Base-by-base conservation (phyloP, 2,329 filamentous ascomycete genomes). In the Talaromyces sp. region DNA sequence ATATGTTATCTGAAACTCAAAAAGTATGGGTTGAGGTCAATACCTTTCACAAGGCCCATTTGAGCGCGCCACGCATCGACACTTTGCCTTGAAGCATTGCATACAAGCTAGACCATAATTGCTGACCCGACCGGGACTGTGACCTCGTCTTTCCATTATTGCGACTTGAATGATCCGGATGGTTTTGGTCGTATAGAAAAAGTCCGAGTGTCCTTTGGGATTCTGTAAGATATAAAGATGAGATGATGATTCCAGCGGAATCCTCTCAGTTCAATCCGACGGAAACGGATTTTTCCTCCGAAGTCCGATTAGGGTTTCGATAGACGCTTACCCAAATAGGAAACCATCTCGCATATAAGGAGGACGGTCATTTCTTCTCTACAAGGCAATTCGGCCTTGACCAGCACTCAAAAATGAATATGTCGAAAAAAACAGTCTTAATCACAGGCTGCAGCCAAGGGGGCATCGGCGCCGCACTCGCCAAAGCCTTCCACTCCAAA, bases 61-160 rank as follows among this genome's bases (percentile, higher is more conserved):
- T 40, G 59, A 5, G 2, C 45, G 15, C 55, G 61, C 61, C 41
- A 70, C 66, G 61, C 68, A 70, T 7, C 64, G 63, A 61, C 65
- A 67, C 53, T 70, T 70, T 36, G 68, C 66, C 63, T 67, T 69
- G 61, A 66, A 69, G 56, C 68, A 70, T 3, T 67, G 63, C 21
- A 54, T 64, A 56, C 68, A 70, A 36, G 68, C 65, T 36, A 65
- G 63, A 40, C 68, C 68, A 61, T 70, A 69, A 35, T 62, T 61
- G 59, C 62, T 66, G 8, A 61, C 46, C 35, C 48, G 48, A 37
- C 5, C 19, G 40, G 59, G 60, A 50, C 57, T 50, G 19, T 33
- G 28, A 35, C 1, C 43, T 53, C 58, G 50, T 62, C 31, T 60
- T 1, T 56, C 22, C 54, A 50, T 50, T n/a, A 25, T 21, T 37